These are phyloP conservation scores for Vicia villosa DNA, from an alignment of 306 rosid species.

Conservation along the genomic window DNA sequence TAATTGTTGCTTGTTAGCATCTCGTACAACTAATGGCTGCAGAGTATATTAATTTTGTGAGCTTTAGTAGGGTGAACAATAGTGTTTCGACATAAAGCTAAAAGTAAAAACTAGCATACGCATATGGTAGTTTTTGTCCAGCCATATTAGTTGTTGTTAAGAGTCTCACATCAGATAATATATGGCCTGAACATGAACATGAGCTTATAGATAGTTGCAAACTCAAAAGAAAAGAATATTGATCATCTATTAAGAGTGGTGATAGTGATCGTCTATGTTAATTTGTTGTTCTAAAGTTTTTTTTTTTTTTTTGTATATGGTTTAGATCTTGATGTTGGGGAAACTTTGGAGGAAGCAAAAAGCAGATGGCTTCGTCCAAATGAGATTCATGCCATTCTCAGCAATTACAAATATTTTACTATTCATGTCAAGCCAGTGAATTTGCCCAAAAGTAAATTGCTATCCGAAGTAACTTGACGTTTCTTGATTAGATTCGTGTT, in stretches of 20 bases:
- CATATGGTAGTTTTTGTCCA: too few species aligned
- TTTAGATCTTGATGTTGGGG: conserved; percentile 71
- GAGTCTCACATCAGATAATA: too few species aligned
- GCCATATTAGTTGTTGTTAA: too few species aligned
- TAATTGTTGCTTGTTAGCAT: conserved; percentile 6
- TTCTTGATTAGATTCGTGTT: conserved; percentile 28
- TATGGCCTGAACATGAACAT: too few species aligned
- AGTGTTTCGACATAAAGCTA: background rate
- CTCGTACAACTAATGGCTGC: background rate
- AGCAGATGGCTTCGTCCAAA: conserved; percentile 98
- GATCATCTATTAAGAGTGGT: background rate
- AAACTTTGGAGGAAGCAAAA: conserved; percentile 72
- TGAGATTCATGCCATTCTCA: conserved; percentile 90
- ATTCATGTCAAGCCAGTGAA: conserved; percentile 80
- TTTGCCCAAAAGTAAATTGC: conserved; percentile 70
- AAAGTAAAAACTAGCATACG: background rate
- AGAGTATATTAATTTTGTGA: conserved; percentile 25
- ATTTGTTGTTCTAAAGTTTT: conserved; percentile 30
- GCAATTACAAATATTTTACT: conserved; percentile 74
- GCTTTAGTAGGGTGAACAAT: background rate
- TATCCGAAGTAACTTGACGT: conserved; percentile 20
- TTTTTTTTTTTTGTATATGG: conserved; percentile 14
- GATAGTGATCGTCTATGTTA: background rate
- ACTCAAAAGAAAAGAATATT: too few species aligned
- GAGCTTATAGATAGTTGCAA: too few species aligned